Conservation (phyloP, 306 rosid genomes). For the Cotoneaster glaucophyllus region DNA sequence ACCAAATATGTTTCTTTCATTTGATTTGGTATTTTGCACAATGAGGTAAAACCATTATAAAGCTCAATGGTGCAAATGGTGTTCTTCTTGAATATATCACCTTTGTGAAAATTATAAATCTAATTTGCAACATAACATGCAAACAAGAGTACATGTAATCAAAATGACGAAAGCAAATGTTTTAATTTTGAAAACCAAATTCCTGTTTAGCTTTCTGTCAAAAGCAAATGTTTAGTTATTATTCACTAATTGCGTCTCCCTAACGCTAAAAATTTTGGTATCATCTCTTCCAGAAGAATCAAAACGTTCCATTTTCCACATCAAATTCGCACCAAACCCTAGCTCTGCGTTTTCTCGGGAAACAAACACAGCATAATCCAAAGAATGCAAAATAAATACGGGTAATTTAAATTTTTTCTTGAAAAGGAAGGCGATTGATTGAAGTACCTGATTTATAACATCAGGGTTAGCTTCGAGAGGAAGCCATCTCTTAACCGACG, state of each 20-base stretch:
- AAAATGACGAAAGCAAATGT: background rate
- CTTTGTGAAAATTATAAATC: background rate
- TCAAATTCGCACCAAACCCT: background rate
- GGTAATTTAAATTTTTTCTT: background rate
- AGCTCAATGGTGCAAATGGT: background rate
- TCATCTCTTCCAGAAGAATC: background rate
- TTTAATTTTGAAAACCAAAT: background rate
- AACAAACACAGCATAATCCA: constrained; percentile 3
- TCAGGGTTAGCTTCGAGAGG: constrained; percentile 99
- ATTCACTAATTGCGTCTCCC: background rate
- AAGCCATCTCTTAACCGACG: constrained; percentile 83
- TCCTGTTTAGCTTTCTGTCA: background rate
- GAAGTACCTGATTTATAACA: constrained; percentile 77
- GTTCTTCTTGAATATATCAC: background rate
- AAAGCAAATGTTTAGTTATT: background rate
- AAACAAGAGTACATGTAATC: background rate
- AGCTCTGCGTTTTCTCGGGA: background rate
- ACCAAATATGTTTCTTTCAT: constrained; percentile 6
- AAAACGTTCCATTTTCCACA: background rate
- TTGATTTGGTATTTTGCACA: background rate
- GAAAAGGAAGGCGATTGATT: background rate
- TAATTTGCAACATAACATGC: background rate
- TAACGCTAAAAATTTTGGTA: background rate
- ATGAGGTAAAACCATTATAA: background rate
- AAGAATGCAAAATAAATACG: background rate